A percentile compares a stretch with the other conserved stretches of the same genome.
Evolutionary conservation across 2,329 filamentous ascomycete genomes (phyloP).

Genomic region (Cercospora citrullina): DNA sequence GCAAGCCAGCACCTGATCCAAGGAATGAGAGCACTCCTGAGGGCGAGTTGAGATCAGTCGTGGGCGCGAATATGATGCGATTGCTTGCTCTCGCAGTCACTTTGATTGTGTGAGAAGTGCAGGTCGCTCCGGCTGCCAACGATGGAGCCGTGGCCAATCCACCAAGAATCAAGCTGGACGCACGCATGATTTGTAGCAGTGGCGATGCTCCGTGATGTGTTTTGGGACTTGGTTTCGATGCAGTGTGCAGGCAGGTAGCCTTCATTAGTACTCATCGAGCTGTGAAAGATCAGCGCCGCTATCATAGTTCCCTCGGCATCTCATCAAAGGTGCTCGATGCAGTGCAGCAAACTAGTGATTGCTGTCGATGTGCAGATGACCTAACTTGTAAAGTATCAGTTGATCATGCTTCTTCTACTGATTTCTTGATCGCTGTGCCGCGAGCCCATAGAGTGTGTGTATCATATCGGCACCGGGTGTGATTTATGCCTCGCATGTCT

Average conservation of each 20-base stretch:
- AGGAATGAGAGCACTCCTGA: slow-evolving; percentile 24
- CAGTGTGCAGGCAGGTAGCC: not conserved
- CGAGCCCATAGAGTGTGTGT: not conserved
- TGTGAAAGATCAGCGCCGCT: slow-evolving; percentile 8
- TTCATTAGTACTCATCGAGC: not conserved
- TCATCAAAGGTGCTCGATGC: not conserved
- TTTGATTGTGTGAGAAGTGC: slow-evolving; percentile 17
- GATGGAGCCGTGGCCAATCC: slow-evolving; percentile 11
- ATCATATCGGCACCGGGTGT: not conserved
- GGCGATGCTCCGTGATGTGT: not conserved
- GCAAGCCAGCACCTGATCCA: slow-evolving; percentile 21
- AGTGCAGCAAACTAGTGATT: not conserved
- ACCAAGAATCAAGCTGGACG: not conserved
- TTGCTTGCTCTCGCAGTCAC: slow-evolving; percentile 18
- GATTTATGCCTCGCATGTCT: not conserved
- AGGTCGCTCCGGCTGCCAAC: slow-evolving; percentile 13
- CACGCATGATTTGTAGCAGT: not conserved
- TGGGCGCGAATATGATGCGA: slow-evolving; percentile 18
- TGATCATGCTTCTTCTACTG: not conserved
- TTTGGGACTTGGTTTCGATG: not conserved
- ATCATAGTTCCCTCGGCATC: slow-evolving; percentile 4
- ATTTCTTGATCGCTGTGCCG: not conserved
- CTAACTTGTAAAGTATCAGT: not conserved
- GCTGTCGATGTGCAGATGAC: not conserved
- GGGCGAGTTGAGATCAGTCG: slow-evolving; percentile 14